Base-by-base conservation (phyloP, 2,329 filamentous ascomycete genomes). In the Coleophoma crateriformis region DNA sequence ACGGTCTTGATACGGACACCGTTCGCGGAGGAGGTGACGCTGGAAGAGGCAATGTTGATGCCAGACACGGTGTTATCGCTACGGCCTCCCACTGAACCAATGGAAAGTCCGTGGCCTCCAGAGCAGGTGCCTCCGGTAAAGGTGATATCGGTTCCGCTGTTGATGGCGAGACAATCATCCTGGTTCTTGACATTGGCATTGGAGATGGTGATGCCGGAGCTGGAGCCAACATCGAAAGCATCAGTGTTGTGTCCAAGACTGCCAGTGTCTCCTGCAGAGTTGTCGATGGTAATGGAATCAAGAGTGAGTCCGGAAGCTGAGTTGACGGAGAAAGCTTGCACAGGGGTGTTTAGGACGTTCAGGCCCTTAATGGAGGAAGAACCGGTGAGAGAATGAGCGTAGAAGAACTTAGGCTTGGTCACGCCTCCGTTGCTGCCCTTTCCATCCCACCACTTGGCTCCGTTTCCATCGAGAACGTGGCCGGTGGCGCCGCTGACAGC, bases 391-490 rank as follows among this genome's bases (percentile, higher is more conserved):
- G 22, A 38, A 22, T 17, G 34, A 3, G 33, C 17, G 14, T 32
- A 27, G 7, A 34, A 34, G 7, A 15, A 51, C 42, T 48, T 48
- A 1, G 41, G 51, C 52, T 54, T 54, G 15, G 46, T 34, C 17
- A 35, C 47, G 14, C 79, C 79, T 20, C 79, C 78, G 59, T 79
- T 80, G 57, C 66, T 66, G n/a, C 81, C 81, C 65, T 81, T 56
- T 48, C 72, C 69, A 56, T 85, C 81, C 82, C 81, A 85, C 76
- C 77, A 84, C 33, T 68, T 65, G 14, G 70, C 58, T 33, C 81
- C 80, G 41, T 78, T 72, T 52, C 78, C 77, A 57, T 85, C 71
- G 46, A 85, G 74, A 34, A 73, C 65, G 52, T 70, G 70, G 15
- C 78, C 82, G 1, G 67, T 54, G 19, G 76, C 76, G 47, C 78